Evolutionary conservation across 192 early-diverging fungal species (phyloP).

Genomic region (Haplosporangium gracile): DNA sequence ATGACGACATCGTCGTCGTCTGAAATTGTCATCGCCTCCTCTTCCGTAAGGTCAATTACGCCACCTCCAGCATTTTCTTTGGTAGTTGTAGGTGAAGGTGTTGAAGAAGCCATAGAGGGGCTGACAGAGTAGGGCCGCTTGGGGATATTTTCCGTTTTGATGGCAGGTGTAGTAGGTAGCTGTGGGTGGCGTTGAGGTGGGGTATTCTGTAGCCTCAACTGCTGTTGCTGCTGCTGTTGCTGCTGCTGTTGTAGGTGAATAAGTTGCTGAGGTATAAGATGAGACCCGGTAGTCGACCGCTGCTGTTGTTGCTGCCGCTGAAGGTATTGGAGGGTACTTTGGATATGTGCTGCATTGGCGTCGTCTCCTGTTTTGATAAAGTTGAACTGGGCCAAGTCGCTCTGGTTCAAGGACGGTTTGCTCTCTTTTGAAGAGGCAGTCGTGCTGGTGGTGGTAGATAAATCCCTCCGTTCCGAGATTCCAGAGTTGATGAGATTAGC

Average conservation of each 20-base stretch:
- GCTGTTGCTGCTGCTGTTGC: neutral
- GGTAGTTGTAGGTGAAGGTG: constrained; percentile 12
- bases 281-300: neutral
- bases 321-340: neutral
- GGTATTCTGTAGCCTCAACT: neutral
- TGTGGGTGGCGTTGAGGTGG: neutral
- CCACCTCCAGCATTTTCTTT: neutral
- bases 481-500: constrained; percentile 43
- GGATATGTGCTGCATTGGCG: neutral
- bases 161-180: neutral
- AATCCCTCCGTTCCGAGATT: neutral
- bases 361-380: neutral
- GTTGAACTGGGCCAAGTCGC: constrained; percentile 30
- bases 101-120: constrained; percentile 7
- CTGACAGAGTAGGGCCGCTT: constrained; percentile 9
- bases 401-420: neutral
- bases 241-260: neutral
- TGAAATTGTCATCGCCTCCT: constrained; percentile 24
- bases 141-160: neutral
- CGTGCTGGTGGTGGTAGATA: neutral
- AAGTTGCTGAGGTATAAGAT: neutral
- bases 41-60: constrained; percentile 50
- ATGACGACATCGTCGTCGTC: constrained; percentile 53
- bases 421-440: neutral
- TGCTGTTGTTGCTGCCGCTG: constrained; percentile 1